Conservation (phyloP, 2,329 filamentous ascomycete species). For the Aspergillus sp. region DNA sequence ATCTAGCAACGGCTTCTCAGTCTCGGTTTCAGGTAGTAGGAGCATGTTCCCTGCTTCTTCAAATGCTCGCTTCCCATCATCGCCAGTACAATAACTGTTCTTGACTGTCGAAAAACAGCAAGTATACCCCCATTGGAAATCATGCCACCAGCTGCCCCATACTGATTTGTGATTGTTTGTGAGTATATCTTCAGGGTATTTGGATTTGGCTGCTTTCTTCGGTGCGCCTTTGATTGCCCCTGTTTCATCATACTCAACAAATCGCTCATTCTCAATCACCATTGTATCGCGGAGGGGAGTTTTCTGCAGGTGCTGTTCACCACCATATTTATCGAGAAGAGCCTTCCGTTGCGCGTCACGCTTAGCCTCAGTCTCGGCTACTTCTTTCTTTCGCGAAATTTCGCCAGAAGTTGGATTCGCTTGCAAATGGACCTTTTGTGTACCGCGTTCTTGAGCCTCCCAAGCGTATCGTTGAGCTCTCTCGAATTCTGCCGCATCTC, state of each 20-base stretch:
- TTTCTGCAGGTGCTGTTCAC: conserved; percentile 60
- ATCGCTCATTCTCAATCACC: conserved; percentile 78
- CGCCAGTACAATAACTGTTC: conserved; percentile 96
- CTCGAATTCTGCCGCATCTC: conserved; percentile 91
- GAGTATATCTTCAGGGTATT: conserved; percentile 84
- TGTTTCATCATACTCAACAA: conserved; percentile 90
- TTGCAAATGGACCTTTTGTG: conserved; percentile 83
- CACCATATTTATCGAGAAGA: conserved; percentile 80
- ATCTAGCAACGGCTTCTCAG: neutral
- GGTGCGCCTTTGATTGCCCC: conserved; percentile 87
- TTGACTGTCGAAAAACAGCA: conserved; percentile 93
- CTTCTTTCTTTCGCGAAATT: conserved; percentile 75
- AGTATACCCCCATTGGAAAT: conserved; percentile 93
- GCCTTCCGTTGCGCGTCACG: conserved; percentile 67
- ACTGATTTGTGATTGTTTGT: conserved; percentile 89
- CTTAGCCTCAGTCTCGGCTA: conserved; percentile 69
- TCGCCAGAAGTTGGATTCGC: conserved; percentile 95
- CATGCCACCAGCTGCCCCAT: conserved; percentile 97
- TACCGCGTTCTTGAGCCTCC: conserved; percentile 85
- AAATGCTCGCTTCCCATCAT: conserved; percentile 78
- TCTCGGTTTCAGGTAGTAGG: conserved; percentile 38
- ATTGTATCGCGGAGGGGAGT: conserved; percentile 65
- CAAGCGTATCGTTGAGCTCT: conserved; percentile 86
- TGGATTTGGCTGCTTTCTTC: conserved; percentile 75
- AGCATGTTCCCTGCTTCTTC: conserved; percentile 69